These are phyloP conservation scores for Irpex sp. DNA, from an alignment of 1,284 basidiomycete species.

Conservation along the genomic window DNA sequence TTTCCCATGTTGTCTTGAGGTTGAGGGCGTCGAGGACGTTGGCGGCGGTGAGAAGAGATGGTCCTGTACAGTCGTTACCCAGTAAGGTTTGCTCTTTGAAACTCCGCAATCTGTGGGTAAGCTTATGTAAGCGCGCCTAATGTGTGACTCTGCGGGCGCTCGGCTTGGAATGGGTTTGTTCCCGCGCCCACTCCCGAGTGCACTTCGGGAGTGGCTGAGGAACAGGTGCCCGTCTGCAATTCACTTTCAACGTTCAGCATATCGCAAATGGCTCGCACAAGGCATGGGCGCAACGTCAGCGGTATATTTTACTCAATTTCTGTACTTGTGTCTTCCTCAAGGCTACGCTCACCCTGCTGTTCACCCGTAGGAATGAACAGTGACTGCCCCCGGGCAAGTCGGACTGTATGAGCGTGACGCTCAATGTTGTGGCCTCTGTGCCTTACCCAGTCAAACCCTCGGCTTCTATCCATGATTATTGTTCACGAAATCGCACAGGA, in stretches of 20 bases:
- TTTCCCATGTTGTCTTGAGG: conserved; percentile 73
- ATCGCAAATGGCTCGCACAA: too few species aligned
- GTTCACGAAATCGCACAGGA: not conserved
- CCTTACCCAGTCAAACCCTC: too few species aligned
- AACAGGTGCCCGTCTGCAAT: too few species aligned
- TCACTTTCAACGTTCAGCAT: too few species aligned
- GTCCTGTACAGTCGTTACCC: conserved; percentile 17
- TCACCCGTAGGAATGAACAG: not conserved
- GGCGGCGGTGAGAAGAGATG: conserved; percentile 24
- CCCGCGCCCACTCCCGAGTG: not conserved
- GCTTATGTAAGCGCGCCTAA: not conserved
- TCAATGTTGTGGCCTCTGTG: not conserved
- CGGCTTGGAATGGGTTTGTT: not conserved
- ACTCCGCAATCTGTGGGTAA: conserved; percentile 3
- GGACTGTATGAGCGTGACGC: not conserved
- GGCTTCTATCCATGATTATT: too few species aligned
- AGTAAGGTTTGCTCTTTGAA: conserved; percentile 8
- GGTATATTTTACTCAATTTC: not conserved
- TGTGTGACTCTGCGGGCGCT: not conserved
- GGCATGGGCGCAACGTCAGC: not conserved
- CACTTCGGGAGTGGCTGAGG: too few species aligned
- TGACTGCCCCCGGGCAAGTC: not conserved
- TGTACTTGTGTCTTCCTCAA: not conserved
- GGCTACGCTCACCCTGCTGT: not conserved
- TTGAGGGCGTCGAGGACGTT: conserved; percentile 31